Evolutionary conservation across 495 filamentous ascomycete genomes (phyloP), one percentile per base, ranked within the genome.

Genomic region (Podospora anserina): DNA sequence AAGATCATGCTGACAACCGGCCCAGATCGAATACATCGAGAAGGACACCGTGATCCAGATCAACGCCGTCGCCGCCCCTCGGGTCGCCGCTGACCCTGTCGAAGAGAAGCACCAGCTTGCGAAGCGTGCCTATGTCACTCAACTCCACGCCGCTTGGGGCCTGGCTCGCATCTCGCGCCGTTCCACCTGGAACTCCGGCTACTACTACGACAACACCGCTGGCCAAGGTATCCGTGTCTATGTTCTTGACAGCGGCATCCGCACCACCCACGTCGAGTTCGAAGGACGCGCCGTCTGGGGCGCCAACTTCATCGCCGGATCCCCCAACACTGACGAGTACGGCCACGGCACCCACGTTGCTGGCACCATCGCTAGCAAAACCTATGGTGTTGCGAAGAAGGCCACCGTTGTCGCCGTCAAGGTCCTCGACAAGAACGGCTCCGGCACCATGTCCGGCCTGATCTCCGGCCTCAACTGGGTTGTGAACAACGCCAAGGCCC

Each of bases 321-420:
- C 76, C n/a, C 69, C 74, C 27, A 78, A 84, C 70, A 78, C 77
- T 5, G 87, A 76, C 77, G 78, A 80, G 39, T 76, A 84, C 58
- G 85, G 89, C 62, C 89, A 91, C 76, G 89, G 89, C 60, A 91
- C 89, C 5, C 89, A 91, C 76, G 83, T 86, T 54, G 82, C 87
- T 7, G 89, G 87, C 28, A 89, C 86, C 56, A 83, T 90, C 19
- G 88, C 76, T 32, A 84, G 85, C 4, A 76, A 67, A 23, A 88
- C 84, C 9, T 90, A 87, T 70, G 89, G 89, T 71, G 82, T 91
- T 49, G 83, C 88, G 63, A 91, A 91, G 80, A 81, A 83, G 60
- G 83, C 86, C n/a, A 84, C 74, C 63, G 71, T 91, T 57, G 79
- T 90, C 61, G 84, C 87, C 62, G 88, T 91, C 70, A 91, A 91